These are phyloP conservation scores for Niebla homalea DNA, from an alignment of 495 filamentous ascomycete genomes.

Conservation along the genomic window DNA sequence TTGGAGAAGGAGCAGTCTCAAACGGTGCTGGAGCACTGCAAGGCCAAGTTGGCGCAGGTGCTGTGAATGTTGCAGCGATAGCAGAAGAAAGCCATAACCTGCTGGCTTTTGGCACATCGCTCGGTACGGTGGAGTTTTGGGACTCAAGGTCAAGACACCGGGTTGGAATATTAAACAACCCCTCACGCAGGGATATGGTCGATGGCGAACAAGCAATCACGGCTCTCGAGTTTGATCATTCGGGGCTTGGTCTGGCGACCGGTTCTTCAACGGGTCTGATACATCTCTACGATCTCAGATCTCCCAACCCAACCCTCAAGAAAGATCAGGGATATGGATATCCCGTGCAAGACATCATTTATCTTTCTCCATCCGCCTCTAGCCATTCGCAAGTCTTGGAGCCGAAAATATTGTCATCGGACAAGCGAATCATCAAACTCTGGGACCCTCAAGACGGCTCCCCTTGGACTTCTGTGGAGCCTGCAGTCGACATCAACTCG, in stretches of 20 bases:
- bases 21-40: slow-evolving; percentile 56
- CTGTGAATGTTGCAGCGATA: slow-evolving; percentile 80
- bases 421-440: slow-evolving; percentile 94
- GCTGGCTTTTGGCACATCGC: slow-evolving; percentile 84
- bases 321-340: slow-evolving; percentile 97
- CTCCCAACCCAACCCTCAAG: slow-evolving; percentile 66
- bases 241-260: slow-evolving; percentile 76
- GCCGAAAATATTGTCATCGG: slow-evolving; percentile 79
- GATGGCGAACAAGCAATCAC: slow-evolving; percentile 64
- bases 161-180: slow-evolving; percentile 56
- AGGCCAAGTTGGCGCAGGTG: slow-evolving; percentile 65
- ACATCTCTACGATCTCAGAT: slow-evolving; percentile 84
- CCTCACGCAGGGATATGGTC: slow-evolving; percentile 24
- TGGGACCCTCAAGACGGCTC: slow-evolving; percentile 72
- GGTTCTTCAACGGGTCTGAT: slow-evolving; percentile 82
- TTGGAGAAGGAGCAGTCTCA: slow-evolving; percentile 63
- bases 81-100: slow-evolving; percentile 86
- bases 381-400: slow-evolving; percentile 47
- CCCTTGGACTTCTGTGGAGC: slow-evolving; percentile 91
- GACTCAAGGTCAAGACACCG: slow-evolving; percentile 71
- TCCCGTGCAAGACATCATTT: slow-evolving; percentile 78
- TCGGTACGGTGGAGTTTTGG: slow-evolving; percentile 95
- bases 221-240: slow-evolving; percentile 70
- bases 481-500: slow-evolving; percentile 82
- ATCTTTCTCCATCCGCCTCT: slow-evolving; percentile 61